phyloP scores from a whole-genome alignment of 1,284 basidiomycete species.

The Moesziomyces globuligerus region DNA sequence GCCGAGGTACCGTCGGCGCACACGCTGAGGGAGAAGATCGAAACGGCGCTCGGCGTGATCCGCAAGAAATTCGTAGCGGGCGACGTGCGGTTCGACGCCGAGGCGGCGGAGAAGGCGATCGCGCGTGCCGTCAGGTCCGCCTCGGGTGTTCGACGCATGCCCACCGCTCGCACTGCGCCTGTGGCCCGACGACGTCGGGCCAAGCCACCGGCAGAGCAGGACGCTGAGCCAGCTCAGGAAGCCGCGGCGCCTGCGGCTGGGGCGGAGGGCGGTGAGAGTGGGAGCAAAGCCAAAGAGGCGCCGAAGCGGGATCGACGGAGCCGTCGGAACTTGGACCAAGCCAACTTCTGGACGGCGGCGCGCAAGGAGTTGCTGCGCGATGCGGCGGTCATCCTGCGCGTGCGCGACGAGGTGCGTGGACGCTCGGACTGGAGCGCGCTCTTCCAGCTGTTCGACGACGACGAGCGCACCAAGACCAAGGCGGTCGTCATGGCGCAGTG shows the following conservation, averaged over 20 bases:
- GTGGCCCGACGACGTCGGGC: constrained; percentile 6
- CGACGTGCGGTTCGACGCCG: constrained; percentile 22
- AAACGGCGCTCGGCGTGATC: constrained; percentile 21
- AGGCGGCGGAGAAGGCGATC: constrained; percentile 29
- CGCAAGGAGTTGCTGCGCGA: constrained; percentile 88
- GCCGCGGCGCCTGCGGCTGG: too few species aligned
- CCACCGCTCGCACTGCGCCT: constrained; percentile 12
- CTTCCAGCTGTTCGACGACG: constrained; percentile 72
- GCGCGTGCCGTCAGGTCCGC: constrained; percentile 22
- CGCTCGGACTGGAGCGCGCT: constrained; percentile 78
- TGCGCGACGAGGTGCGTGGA: constrained; percentile 75
- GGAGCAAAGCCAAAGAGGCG: background rate
- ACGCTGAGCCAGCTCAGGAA: constrained; percentile 2
- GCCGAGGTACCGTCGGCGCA: constrained; percentile 13
- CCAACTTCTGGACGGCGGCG: constrained; percentile 76
- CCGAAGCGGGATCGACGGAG: constrained; percentile 17
- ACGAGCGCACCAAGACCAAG: constrained; percentile 73
- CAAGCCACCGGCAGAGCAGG: background rate
- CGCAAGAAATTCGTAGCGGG: constrained; percentile 34
- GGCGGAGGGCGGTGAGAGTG: background rate
- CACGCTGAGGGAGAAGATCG: constrained; percentile 30
- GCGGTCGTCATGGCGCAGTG: constrained; percentile 71
- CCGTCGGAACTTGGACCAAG: constrained; percentile 16
- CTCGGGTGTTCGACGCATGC: constrained; percentile 23
- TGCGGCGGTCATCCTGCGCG: constrained; percentile 81